phyloP scores from a whole-genome alignment of 139 green algal genomes.

The Closterium sp. region DNA sequence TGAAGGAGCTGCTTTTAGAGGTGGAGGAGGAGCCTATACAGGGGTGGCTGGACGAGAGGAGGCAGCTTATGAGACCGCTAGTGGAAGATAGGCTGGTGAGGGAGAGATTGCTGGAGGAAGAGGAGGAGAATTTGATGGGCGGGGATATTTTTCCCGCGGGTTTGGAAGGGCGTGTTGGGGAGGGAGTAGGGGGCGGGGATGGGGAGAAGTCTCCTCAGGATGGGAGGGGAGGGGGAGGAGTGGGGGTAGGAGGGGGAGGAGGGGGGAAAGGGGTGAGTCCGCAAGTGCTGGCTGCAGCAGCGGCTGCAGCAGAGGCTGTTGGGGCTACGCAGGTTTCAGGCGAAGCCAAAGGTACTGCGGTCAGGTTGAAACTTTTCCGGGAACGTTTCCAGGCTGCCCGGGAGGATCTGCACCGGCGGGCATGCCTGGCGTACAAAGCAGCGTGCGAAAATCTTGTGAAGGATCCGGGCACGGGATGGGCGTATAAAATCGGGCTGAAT shows the following conservation, averaged over 20 bases:
- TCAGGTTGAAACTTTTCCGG: background rate
- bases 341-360: background rate
- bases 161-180: background rate
- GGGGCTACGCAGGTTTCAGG: background rate
- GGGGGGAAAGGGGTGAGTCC: background rate
- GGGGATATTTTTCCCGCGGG: background rate
- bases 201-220: background rate
- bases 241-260: background rate
- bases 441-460: conserved; percentile 8
- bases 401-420: background rate
- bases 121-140: background rate
- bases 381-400: conserved; percentile 10
- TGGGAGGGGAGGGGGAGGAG: background rate
- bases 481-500: background rate
- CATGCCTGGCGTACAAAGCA: conserved; percentile 14
- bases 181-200: background rate
- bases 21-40: conserved; percentile 51
- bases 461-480: background rate
- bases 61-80: conserved; percentile 17
- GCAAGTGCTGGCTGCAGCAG: background rate
- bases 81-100: conserved; percentile 32
- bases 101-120: conserved; percentile 19
- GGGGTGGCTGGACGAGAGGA: conserved; percentile 39
- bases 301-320: background rate
- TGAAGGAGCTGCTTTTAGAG: conserved; percentile 26